A percentile compares a stretch with the other conserved stretches of the same genome.
phyloP scores from a whole-genome alignment of 2,329 filamentous ascomycete species.

The Stemphylium vesicarium region DNA sequence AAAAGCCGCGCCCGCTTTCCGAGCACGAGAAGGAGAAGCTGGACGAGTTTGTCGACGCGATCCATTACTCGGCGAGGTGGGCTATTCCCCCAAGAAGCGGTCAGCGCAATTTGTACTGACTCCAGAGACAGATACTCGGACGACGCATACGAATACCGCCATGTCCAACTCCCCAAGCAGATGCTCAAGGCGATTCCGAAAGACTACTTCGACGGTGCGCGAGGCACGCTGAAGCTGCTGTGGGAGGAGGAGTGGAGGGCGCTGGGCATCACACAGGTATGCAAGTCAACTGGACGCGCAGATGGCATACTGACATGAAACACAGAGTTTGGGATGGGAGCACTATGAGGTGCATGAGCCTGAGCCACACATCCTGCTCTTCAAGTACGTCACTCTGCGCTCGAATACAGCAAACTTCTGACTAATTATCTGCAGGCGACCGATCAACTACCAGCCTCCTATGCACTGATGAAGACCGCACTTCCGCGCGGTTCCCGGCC shows the following conservation, averaged over 20 bases:
- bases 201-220: slow-evolving; percentile 87
- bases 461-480: slow-evolving; percentile 40
- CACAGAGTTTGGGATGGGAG: slow-evolving; percentile 95
- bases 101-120: slow-evolving; percentile 29
- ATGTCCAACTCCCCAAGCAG: slow-evolving; percentile 95
- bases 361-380: slow-evolving; percentile 96
- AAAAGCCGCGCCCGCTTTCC: slow-evolving; percentile 77
- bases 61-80: slow-evolving; percentile 93
- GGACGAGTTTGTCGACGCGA: slow-evolving; percentile 89
- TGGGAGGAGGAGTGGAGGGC: slow-evolving; percentile 99
- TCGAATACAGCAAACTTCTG: neutral
- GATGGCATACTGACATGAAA: slow-evolving; percentile 14
- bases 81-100: slow-evolving; percentile 37
- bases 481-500: slow-evolving; percentile 2
- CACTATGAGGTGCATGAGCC: slow-evolving; percentile 99
- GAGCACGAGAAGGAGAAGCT: slow-evolving; percentile 82
- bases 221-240: slow-evolving; percentile 92
- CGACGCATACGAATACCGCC: slow-evolving; percentile 91
- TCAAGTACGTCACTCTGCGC: slow-evolving; percentile 74
- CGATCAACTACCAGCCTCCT: slow-evolving; percentile 82
- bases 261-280: slow-evolving; percentile 94
- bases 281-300: neutral
- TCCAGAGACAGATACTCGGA: slow-evolving; percentile 79
- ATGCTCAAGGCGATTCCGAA: slow-evolving; percentile 98
- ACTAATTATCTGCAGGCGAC: slow-evolving; percentile 63